phyloP scores from a whole-genome alignment of 306 rosid species.

The Erythrophleum fordii region DNA sequence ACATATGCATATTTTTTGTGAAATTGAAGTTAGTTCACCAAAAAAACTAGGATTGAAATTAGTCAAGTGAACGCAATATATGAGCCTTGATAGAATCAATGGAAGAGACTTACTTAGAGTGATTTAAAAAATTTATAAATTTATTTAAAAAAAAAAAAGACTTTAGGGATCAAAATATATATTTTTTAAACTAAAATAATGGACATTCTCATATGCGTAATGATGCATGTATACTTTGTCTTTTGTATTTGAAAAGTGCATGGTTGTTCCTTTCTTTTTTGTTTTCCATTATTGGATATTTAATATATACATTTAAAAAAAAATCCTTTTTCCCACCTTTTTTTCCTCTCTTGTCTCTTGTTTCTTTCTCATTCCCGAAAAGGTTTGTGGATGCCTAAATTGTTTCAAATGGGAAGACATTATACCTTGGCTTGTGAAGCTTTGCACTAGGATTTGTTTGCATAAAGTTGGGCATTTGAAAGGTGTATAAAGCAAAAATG shows the following conservation, averaged over 20 bases:
- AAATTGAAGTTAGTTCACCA: too few relatives aligned
- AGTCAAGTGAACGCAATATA: too few relatives aligned
- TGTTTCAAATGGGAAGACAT: slow-evolving; percentile 11
- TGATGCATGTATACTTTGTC: background rate
- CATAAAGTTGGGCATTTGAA: slow-evolving; percentile 44
- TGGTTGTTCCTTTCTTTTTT: background rate
- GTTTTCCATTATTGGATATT: background rate
- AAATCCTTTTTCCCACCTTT: too few relatives aligned
- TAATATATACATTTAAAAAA: too few relatives aligned
- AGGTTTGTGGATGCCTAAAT: background rate
- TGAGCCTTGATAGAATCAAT: too few relatives aligned
- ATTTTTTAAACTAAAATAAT: too few relatives aligned
- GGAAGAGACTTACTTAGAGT: too few relatives aligned
- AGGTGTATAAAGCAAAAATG: slow-evolving; percentile 45
- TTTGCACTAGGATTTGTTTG: slow-evolving; percentile 46
- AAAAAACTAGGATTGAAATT: too few relatives aligned
- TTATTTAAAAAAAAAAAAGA: too few relatives aligned
- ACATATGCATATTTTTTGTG: too few relatives aligned
- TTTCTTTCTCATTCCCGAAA: background rate
- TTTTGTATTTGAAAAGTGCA: background rate
- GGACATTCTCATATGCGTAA: background rate
- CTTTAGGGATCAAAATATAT: too few relatives aligned
- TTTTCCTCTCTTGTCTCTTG: background rate
- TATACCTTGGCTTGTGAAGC: slow-evolving; percentile 10
- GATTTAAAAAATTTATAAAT: too few relatives aligned